Evolutionary conservation across 2,329 filamentous ascomycete species (phyloP).

Genomic region (Penicillium nordicum): DNA sequence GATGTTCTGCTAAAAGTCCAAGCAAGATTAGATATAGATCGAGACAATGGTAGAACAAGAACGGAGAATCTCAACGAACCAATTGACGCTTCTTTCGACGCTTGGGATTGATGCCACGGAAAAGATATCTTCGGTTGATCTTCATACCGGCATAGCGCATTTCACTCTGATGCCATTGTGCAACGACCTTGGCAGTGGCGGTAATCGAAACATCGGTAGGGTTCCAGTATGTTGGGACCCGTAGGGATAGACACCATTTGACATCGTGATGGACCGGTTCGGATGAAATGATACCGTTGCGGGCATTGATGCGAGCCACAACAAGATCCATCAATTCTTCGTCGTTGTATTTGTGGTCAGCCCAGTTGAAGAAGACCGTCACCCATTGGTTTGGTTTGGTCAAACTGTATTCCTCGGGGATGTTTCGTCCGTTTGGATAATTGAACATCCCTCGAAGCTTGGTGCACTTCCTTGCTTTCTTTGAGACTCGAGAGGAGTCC

Average conservation of each 20-base stretch:
- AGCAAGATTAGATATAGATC: neutral
- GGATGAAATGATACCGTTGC: constrained; percentile 1
- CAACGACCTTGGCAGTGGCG: neutral
- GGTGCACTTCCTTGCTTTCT: neutral
- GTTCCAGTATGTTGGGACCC: neutral
- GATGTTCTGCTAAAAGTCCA: neutral
- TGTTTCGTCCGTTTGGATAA: neutral
- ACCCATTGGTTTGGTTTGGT: neutral
- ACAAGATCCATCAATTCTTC: neutral
- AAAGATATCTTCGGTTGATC: neutral
- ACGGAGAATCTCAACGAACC: neutral
- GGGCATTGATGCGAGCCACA: neutral
- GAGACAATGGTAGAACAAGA: neutral
- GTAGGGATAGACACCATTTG: neutral
- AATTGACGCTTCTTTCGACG: neutral
- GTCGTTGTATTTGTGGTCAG: neutral
- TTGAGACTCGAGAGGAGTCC: neutral
- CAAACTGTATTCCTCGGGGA: neutral
- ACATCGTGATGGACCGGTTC: constrained; percentile 2
- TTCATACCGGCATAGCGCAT: neutral
- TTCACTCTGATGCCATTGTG: neutral
- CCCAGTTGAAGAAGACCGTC: constrained; percentile 6
- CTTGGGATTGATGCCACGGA: neutral
- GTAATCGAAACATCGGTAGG: neutral
- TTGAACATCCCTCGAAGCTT: neutral